Base-by-base conservation (phyloP, 805 yeast genomes). In the Metschnikowia sp. region DNA sequence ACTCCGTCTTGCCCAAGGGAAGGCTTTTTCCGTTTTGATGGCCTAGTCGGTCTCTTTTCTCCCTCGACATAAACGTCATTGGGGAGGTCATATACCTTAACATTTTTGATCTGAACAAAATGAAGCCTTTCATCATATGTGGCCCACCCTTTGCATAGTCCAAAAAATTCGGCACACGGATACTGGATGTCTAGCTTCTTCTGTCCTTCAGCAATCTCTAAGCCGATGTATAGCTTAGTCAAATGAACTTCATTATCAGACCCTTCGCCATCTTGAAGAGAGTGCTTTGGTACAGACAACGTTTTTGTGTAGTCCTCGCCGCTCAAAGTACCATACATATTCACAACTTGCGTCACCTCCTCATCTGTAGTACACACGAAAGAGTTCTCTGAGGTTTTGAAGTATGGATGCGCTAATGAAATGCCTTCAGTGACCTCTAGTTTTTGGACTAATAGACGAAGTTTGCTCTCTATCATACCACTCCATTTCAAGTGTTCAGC, bases 401-500 rank as follows among this genome's bases (percentile, higher is more conserved):
- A 86, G 63, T 80, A 94, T 1, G 98, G 98, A 66, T 91, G 98
- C 0, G 97, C 97, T 29, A 89, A 56, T 44, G 75, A 81, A 18
- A 94, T 80, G 0, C 95, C 94, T 4, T 80, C 83, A 19, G 83
- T 69, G 5, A 80, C 74, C 64, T 94, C 99, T 42, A 94, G 74
- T 62, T 90, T 94, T 57, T 80, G 85, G 32, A 94, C 96, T 31
- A 94, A 66, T 36, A 86, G 68, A 55, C 99, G 79, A 39, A 92
- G 65, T 66, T 85, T 88, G 57, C 96, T 83, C 65, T 94, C 98
- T 9, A 94, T 92, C 71, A 92, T 73, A 10, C 99, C 98, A 55
- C 88, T 82, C 95, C 96, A 94, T 57, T 86, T 86, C 47, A 84
- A 68, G 60, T 92, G 97, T 47, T 90, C 90, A 62, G 90, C 98